A percentile compares a stretch with the other conserved stretches of the same genome.
phyloP scores from a whole-genome alignment of 495 filamentous ascomycete species.

The Aspergillus bridgeri region DNA sequence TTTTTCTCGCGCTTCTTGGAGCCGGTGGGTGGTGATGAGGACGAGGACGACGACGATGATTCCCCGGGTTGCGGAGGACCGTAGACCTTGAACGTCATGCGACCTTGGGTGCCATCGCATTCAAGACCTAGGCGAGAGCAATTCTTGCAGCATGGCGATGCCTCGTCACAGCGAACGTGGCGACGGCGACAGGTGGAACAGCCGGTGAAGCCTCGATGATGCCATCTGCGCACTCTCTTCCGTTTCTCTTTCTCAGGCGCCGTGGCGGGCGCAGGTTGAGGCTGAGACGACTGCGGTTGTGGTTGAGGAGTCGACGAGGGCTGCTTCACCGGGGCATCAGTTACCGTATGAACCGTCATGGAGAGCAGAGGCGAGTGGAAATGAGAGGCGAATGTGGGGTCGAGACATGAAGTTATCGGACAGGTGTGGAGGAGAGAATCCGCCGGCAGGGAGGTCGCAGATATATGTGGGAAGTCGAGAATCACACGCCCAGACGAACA shows the following conservation, averaged over 20 bases:
- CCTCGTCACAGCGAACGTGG: conserved; percentile 45
- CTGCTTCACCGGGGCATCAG: conserved; percentile 24
- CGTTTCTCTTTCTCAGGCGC: conserved; percentile 35
- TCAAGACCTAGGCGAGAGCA: conserved; percentile 36
- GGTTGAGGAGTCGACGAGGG: conserved; percentile 15
- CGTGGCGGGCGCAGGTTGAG: conserved; percentile 11
- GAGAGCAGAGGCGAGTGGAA: conserved; percentile 13
- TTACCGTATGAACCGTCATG: conserved; percentile 34
- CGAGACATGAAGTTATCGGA: conserved; percentile 24
- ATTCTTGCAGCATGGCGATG: conserved; percentile 40
- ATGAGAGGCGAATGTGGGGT: conserved; percentile 11
- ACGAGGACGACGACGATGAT: background rate
- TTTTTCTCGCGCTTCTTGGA: conserved; percentile 25
- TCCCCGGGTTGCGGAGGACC: conserved; percentile 26
- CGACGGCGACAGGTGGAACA: conserved; percentile 41
- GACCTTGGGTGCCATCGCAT: conserved; percentile 39
- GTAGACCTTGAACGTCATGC: conserved; percentile 45
- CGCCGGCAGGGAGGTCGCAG: conserved; percentile 2
- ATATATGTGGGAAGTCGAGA: background rate
- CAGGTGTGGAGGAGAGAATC: conserved; percentile 1
- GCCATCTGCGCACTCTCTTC: conserved; percentile 42
- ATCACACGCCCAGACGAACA: no score
- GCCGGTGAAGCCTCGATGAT: conserved; percentile 41
- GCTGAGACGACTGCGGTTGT: no score
- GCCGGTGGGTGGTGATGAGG: conserved; percentile 9